Evolutionary conservation across 768 basidiomycete species (phyloP), one percentile per base, ranked within the genome.

Genomic region (Multifurca ochricompacta): DNA sequence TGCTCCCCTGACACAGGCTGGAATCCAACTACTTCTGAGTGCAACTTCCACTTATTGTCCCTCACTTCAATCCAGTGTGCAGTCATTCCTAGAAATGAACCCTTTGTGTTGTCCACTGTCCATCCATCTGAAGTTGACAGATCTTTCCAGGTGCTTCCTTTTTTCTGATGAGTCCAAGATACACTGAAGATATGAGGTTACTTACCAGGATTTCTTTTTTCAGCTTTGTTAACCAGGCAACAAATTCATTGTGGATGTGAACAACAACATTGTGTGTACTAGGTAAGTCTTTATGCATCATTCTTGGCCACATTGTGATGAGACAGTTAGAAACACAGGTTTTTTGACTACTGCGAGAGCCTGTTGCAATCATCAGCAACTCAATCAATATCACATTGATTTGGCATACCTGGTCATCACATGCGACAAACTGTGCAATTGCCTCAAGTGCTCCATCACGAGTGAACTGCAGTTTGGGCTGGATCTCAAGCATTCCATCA

Each of bases 11-110:
- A 56, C 0, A 70, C 51, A 1, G 18, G 34, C 14, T 55, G 44
- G 36, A 69, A 65, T 2, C 60, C 65, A 7, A 69, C 36, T 0
- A 69, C 67, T 18, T 62, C 60, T 1, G 47, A 23, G 8, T 52
- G 16, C 1, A 70, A 35, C 6, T 16, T 56, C 69, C 69, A 71
- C 2, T 18, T 51, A 8, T n/a, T 16, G 9, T 58, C 51, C 23
- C 31, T 42, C 10, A 64, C 56, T 0, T 66, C 48, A 28, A 70
- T 67, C 66, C 58, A 67, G n/a, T 56, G 54, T 0, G 34, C 52
- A 0, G 54, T 53, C 16, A 62, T 32, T 0, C 68, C 68, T 9
- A 69, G 34, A 40, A 64, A 67, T 1, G 51, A 4, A 1, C 35
- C 55, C 32, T 64, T 67, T n/a, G 56, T 65, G 3, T 60, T 63